These are phyloP conservation scores for Heliamphora exappendiculata DNA, from an alignment of 148 eudicot genomes.

Conservation along the genomic window DNA sequence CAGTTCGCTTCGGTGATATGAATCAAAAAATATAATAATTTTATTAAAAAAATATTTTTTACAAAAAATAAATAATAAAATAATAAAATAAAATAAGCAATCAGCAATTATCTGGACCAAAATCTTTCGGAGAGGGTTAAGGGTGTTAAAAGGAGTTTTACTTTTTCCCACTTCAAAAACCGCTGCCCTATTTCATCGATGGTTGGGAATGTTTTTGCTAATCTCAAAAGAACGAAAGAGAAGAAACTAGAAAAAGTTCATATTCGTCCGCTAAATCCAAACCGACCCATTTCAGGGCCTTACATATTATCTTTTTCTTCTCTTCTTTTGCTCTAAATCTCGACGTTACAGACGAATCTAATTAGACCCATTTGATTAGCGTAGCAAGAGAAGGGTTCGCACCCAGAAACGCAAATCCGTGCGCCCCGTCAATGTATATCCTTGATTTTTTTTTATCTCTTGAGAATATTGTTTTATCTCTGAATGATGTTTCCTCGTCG, in stretches of 20 bases:
- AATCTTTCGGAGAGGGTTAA: too few species aligned
- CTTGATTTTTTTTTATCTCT: neutral
- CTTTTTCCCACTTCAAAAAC: too few species aligned
- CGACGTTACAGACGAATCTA: conserved; percentile 12
- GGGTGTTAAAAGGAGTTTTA: too few species aligned
- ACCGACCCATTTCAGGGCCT: conserved; percentile 14
- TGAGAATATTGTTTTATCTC: neutral
- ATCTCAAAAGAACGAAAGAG: neutral
- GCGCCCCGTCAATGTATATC: conserved; percentile 1
- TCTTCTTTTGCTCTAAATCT: conserved; percentile 1
- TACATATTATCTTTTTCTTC: neutral
- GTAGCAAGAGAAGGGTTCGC: too few species aligned
- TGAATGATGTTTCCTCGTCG: too few species aligned
- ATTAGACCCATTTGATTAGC: conserved; percentile 16
- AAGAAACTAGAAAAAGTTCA: neutral
- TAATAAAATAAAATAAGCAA: too few species aligned
- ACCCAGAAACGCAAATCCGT: neutral
- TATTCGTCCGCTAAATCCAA: conserved; percentile 1
- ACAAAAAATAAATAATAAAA: too few species aligned
- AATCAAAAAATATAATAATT: too few species aligned
- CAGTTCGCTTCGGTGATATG: too few species aligned
- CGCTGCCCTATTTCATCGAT: conserved; percentile 12
- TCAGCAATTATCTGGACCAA: too few species aligned
- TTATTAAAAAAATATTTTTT: too few species aligned
- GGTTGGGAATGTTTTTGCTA: conserved; percentile 15